Evolutionary conservation across 2,329 filamentous ascomycete genomes (phyloP), one percentile per base, ranked within the genome.

Genomic region (Penicillium sp.): DNA sequence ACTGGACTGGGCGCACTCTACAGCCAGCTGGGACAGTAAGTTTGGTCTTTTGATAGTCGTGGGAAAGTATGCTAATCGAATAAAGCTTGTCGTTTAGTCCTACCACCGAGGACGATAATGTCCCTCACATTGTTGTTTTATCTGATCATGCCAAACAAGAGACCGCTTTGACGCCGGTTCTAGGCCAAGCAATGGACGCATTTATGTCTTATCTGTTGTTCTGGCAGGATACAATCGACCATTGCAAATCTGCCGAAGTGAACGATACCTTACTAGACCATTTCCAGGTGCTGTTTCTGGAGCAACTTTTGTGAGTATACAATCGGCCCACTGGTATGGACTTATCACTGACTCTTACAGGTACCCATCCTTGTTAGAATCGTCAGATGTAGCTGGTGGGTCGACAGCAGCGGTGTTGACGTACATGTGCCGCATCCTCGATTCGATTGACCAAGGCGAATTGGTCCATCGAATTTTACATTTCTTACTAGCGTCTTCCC

Each of bases 171-270:
- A 90, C 47, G 87, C 89, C 70, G 86, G 88, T 91, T 57, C 92
- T 95, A 60, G 89, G 90, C 66, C 83, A 86, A n/a, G 90, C 97
- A 66, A 84, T 97, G 68, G 87, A 93, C 53, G 96, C 92, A 0
- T 99, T 99, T 68, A 81, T 99, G 40, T 96, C 94, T 0, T 95
- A 97, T 70, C 82, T 99, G 47, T 80, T 95, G 6, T 99, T 99
- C 70, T 99, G 94, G 94, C 94, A 99, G 76, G 94, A 99, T 72
- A 92, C 97, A 34, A 79, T 99, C 58, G 94, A 97, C 72, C 93
- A 97, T 74, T 99, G 94, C 77, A 86, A 87, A 66, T 97, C 93
- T 4, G 81, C 87, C 1, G 93, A 97, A 70, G 91, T 99, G 64
- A 94, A 93, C 71, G 90, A 90, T 63, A 97, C 92, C 1, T 79